Conservation (phyloP, 2,329 filamentous ascomycete genomes). For the Pseudopyrenochaeta lycopersici region DNA sequence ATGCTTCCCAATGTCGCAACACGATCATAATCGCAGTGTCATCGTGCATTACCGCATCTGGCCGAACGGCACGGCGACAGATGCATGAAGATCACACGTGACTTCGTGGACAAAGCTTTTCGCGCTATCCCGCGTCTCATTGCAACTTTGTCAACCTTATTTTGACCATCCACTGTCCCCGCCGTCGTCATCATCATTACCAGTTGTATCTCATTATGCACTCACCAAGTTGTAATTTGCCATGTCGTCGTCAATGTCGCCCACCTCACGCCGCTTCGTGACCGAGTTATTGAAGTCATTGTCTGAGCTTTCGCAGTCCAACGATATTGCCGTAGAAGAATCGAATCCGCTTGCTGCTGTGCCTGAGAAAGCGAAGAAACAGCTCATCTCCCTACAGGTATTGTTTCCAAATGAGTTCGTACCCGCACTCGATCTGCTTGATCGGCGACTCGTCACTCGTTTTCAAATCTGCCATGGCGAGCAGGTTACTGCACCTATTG, state of each 20-base stretch:
- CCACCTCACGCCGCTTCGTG: conserved; percentile 41
- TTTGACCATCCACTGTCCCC: conserved; percentile 24
- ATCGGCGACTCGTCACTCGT: conserved; percentile 75
- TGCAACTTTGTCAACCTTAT: conserved; percentile 30
- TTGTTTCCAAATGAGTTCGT: conserved; percentile 83
- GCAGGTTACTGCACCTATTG: neutral
- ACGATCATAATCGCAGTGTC: conserved; percentile 1
- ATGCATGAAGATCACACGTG: conserved; percentile 24
- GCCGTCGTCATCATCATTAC: conserved; percentile 18
- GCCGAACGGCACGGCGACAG: conserved; percentile 1
- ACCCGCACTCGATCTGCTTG: conserved; percentile 86
- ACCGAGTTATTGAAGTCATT: conserved; percentile 45
- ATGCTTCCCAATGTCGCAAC: no score
- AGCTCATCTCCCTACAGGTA: conserved; percentile 83
- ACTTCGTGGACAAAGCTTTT: conserved; percentile 20
- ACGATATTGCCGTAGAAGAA: conserved; percentile 29
- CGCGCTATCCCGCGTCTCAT: conserved; percentile 21
- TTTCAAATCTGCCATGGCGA: conserved; percentile 33
- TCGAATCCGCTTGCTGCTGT: conserved; percentile 54
- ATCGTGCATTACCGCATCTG: conserved; percentile 17
- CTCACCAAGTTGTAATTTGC: conserved; percentile 6
- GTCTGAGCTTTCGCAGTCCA: conserved; percentile 4
- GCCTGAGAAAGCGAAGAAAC: conserved; percentile 42
- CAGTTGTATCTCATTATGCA: conserved; percentile 13
- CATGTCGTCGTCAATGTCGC: conserved; percentile 23